A percentile compares a stretch with the other conserved stretches of the same genome.
These are phyloP conservation scores for Calonectria hawksworthii DNA, from an alignment of 2,329 filamentous ascomycete species.

Conservation along the genomic window DNA sequence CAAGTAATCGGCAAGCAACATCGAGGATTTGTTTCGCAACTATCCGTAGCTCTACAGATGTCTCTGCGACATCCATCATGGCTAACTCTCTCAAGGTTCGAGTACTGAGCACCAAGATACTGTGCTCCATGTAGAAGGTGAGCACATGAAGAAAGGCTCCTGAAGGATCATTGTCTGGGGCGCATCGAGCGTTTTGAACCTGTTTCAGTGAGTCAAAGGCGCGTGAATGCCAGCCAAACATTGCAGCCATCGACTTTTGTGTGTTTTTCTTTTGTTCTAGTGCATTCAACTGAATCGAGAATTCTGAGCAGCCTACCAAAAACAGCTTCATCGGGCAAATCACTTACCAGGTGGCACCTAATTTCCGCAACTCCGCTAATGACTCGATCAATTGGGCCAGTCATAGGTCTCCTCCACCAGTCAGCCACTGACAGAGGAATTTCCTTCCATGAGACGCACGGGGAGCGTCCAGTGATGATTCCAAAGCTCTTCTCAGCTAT, in stretches of 20 bases:
- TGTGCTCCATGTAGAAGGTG: conserved; percentile 44
- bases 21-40: background rate
- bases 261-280: conserved; percentile 3
- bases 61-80: background rate
- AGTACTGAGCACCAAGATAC: conserved; percentile 43
- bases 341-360: conserved; percentile 35
- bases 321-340: too few species aligned
- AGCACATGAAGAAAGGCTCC: conserved; percentile 31
- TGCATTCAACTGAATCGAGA: background rate
- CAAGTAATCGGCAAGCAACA: background rate
- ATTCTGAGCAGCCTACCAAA: background rate
- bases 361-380: conserved; percentile 42
- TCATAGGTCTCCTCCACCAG: conserved; percentile 37
- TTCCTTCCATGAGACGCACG: conserved; percentile 30
- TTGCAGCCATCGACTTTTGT: conserved; percentile 31
- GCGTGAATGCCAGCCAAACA: conserved; percentile 38
- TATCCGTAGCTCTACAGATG: background rate
- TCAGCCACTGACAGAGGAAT: conserved; percentile 17
- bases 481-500: conserved; percentile 34
- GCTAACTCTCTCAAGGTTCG: conserved; percentile 42
- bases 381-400: conserved; percentile 37
- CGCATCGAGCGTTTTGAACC: background rate
- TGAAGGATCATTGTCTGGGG: background rate
- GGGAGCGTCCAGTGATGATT: conserved; percentile 27
- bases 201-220: conserved; percentile 24